phyloP scores from a whole-genome alignment of 2,329 filamentous ascomycete genomes.

The Daldinia sp. region DNA sequence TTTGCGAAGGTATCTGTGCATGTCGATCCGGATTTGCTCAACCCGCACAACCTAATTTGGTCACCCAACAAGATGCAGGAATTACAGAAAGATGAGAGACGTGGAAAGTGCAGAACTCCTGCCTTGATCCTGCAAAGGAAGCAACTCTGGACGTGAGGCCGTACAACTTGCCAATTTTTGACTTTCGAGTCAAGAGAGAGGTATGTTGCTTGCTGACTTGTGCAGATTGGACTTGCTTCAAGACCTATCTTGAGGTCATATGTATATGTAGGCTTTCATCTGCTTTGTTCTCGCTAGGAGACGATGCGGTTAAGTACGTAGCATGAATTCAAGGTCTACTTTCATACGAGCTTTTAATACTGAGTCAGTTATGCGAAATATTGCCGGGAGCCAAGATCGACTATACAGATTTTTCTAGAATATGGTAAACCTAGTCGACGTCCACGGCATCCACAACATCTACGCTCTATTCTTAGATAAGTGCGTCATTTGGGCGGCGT shows the following conservation, averaged over 20 bases:
- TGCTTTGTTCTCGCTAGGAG: slow-evolving; percentile 46
- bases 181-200: slow-evolving; percentile 32
- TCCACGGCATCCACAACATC: background rate
- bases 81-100: slow-evolving; percentile 19
- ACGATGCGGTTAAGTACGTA: slow-evolving; percentile 43
- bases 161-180: slow-evolving; percentile 31
- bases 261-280: slow-evolving; percentile 45
- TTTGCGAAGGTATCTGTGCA: slow-evolving; percentile 37
- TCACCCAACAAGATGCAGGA: slow-evolving; percentile 27
- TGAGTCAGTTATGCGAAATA: background rate
- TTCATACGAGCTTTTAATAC: slow-evolving; percentile 8
- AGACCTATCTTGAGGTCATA: slow-evolving; percentile 35
- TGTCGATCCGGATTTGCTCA: slow-evolving; percentile 44
- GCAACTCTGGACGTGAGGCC: slow-evolving; percentile 32
- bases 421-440: background rate
- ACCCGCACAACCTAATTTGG: slow-evolving; percentile 36
- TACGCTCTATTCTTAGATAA: slow-evolving; percentile 29
- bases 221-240: slow-evolving; percentile 48
- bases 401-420: background rate
- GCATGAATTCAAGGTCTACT: slow-evolving; percentile 40
- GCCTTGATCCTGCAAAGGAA: slow-evolving; percentile 27
- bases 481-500: slow-evolving; percentile 31
- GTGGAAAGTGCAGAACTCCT: slow-evolving; percentile 20
- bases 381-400: background rate
- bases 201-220: slow-evolving; percentile 48